These are phyloP conservation scores for Aurantiochytrium sp. DNA, from an alignment of 108 stramenopile genomes.

Conservation along the genomic window DNA sequence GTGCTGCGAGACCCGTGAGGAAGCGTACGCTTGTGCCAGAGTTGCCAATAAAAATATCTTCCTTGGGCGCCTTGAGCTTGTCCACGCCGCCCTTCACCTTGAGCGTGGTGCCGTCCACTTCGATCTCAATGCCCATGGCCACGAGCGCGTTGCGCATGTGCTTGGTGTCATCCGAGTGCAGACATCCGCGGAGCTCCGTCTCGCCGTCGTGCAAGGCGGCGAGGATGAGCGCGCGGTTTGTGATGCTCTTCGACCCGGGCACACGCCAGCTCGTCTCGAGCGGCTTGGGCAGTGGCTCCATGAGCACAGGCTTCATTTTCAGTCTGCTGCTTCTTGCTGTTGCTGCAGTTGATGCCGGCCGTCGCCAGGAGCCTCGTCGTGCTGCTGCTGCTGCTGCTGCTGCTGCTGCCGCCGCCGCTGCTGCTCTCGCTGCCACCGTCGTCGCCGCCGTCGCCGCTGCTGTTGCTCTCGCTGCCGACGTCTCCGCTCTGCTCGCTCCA, in stretches of 20 bases:
- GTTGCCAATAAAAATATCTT: neutral
- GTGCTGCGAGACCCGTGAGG: neutral
- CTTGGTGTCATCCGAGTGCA: conserved; percentile 23
- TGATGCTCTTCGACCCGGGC: conserved; percentile 20
- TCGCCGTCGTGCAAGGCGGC: neutral
- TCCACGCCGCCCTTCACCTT: neutral
- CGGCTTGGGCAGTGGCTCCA: neutral
- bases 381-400: no score
- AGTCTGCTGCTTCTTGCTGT: neutral
- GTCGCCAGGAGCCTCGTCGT: no score
- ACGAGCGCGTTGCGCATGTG: conserved; percentile 15
- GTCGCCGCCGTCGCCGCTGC: no score
- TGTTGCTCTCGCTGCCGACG: no score
- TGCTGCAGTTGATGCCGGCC: no score
- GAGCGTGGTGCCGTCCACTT: neutral
- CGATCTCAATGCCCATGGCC: neutral
- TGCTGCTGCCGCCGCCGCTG: no score
- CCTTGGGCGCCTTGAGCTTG: neutral
- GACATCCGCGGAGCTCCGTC: neutral
- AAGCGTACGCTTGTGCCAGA: conserved; percentile 18
- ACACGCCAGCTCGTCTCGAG: neutral
- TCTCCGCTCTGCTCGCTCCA: no score
- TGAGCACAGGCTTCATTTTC: neutral
- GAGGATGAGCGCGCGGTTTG: conserved; percentile 22
- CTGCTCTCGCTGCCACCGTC: no score